Percentiles rank a stretch among this genome's conserved stretches.
phyloP scores from a whole-genome alignment of 148 eudicot species.

The Suaeda aralocaspica region DNA sequence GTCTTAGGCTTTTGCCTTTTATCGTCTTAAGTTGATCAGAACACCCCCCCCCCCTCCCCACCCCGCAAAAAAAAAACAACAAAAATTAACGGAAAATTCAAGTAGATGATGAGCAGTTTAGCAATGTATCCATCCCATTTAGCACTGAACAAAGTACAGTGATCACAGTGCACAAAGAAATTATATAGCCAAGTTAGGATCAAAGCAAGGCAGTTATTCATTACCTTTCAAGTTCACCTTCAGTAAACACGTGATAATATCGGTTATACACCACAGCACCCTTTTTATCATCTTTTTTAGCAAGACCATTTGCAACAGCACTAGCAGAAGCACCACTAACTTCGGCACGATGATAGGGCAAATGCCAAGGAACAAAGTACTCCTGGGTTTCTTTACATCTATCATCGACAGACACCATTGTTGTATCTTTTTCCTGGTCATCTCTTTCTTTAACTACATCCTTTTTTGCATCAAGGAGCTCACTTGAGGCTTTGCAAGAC shows the following conservation, averaged over 20 bases:
- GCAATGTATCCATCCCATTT: no score
- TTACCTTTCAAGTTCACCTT: conserved; percentile 98
- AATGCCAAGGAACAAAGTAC: conserved; percentile 97
- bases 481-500: conserved; percentile 21
- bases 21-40: no score
- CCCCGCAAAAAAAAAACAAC: no score
- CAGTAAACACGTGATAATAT: conserved; percentile 91
- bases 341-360: conserved; percentile 97
- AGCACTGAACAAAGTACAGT: no score
- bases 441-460: conserved; percentile 15
- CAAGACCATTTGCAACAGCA: conserved; percentile 79
- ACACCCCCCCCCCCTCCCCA: no score
- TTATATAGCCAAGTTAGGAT: not conserved
- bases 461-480: conserved; percentile 22
- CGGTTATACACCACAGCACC: conserved; percentile 92
- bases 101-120: no score
- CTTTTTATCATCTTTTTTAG: conserved; percentile 89
- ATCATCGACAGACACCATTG: conserved; percentile 17
- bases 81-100: no score
- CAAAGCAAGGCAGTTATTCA: not conserved
- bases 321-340: conserved; percentile 77
- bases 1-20: no score
- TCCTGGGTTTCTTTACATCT: conserved; percentile 47
- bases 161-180: no score
- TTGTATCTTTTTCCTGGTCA: conserved; percentile 22